A percentile compares a stretch with the other conserved stretches of the same genome.
phyloP scores from a whole-genome alignment of 2,329 filamentous ascomycete genomes.

The Neonectria ditissima region DNA sequence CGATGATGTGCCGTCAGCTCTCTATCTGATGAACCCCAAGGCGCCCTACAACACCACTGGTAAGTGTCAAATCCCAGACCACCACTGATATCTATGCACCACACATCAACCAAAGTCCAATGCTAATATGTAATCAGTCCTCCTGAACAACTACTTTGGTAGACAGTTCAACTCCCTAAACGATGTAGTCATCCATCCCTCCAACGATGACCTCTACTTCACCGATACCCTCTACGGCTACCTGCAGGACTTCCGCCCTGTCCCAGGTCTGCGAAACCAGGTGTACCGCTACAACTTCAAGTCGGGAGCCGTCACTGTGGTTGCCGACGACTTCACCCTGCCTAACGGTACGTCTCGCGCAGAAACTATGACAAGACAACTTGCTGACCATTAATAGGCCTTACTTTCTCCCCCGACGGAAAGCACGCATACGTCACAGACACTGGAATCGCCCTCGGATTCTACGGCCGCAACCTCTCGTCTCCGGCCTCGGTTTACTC shows the following conservation, averaged over 20 bases:
- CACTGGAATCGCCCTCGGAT: slow-evolving; percentile 59
- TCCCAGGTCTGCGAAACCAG: slow-evolving; percentile 66
- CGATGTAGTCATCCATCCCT: slow-evolving; percentile 65
- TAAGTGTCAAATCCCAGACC: slow-evolving; percentile 36
- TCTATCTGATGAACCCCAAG: slow-evolving; percentile 44
- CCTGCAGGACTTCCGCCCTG: slow-evolving; percentile 67
- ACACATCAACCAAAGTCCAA: accelerated
- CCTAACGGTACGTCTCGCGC: slow-evolving; percentile 59
- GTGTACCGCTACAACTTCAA: slow-evolving; percentile 67
- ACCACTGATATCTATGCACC: neutral
- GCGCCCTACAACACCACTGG: slow-evolving; percentile 64
- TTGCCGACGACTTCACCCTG: slow-evolving; percentile 67
- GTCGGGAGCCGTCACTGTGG: slow-evolving; percentile 64
- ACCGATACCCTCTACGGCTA: slow-evolving; percentile 72
- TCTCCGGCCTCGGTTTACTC: slow-evolving; percentile 56
- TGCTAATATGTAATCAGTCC: slow-evolving; percentile 44
- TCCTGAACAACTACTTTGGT: slow-evolving; percentile 71
- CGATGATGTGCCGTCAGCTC: slow-evolving; percentile 42
- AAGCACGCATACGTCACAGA: slow-evolving; percentile 67
- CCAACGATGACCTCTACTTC: slow-evolving; percentile 71
- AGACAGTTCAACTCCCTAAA: slow-evolving; percentile 71
- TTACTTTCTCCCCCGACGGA: slow-evolving; percentile 68
- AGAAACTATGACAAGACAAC: accelerated
- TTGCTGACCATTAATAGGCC: slow-evolving; percentile 49
- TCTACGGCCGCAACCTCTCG: slow-evolving; percentile 56